Evolutionary conservation across 352 stramenopile species (phyloP).

Genomic region (Globisporangium spinosum): DNA sequence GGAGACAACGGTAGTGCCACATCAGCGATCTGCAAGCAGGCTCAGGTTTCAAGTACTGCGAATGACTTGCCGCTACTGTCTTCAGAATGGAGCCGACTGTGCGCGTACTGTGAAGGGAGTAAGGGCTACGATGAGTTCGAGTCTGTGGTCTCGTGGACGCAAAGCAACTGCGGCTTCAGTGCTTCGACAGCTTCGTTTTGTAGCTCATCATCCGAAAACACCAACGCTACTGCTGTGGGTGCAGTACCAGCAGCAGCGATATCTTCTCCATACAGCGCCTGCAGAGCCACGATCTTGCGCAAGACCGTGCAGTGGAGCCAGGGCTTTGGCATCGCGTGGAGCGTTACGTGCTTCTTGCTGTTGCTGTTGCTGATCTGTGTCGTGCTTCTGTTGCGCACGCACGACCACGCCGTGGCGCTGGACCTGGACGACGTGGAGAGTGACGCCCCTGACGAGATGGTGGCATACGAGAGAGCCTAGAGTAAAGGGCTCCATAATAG

Average conservation of each 20-base stretch:
- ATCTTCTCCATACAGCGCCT: constrained; percentile 12
- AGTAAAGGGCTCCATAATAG: too few species aligned
- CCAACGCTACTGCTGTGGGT: background rate
- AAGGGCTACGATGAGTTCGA: constrained; percentile 2
- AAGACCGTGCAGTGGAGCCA: constrained; percentile 11
- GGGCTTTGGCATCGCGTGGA: constrained; percentile 12
- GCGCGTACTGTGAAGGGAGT: background rate
- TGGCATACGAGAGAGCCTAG: constrained; percentile 30
- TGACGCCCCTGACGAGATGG: constrained; percentile 11
- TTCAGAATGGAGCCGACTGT: constrained; percentile 9
- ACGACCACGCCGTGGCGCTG: constrained; percentile 7
- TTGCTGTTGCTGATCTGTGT: constrained; percentile 8
- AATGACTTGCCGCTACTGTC: background rate
- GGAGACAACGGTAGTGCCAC: background rate
- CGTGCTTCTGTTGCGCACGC: constrained; percentile 3
- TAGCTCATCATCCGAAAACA: background rate
- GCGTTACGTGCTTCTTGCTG: constrained; percentile 12
- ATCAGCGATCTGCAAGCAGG: background rate
- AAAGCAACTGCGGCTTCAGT: constrained; percentile 9
- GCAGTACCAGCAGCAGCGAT: background rate
- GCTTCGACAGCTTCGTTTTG: constrained; percentile 9
- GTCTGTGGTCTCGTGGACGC: constrained; percentile 1
- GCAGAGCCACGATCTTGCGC: constrained; percentile 5
- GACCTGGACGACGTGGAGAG: constrained; percentile 16
- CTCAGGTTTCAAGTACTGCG: background rate